Conservation (phyloP, 441 rosid genomes). For the Kokia cookei region DNA sequence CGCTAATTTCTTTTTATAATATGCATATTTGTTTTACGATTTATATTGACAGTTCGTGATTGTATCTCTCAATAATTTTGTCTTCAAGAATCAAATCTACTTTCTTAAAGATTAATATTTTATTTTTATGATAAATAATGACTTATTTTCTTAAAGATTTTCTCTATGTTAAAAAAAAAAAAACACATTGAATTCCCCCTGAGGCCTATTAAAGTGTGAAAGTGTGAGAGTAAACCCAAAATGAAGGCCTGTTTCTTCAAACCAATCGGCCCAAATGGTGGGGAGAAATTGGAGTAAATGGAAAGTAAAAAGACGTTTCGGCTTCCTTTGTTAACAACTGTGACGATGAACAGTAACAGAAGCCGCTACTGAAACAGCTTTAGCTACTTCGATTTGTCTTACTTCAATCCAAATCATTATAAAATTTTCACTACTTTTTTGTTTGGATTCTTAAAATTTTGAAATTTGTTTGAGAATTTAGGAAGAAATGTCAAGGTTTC, state of each 20-base stretch:
- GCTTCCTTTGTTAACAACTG: background rate
- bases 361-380: background rate
- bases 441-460: background rate
- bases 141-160: background rate
- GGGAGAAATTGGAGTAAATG: too few relatives aligned
- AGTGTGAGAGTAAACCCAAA: background rate
- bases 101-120: background rate
- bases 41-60: too few relatives aligned
- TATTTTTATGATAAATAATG: background rate
- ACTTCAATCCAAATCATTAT: background rate
- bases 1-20: too few relatives aligned
- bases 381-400: background rate
- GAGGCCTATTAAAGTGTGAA: background rate
- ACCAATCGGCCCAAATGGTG: background rate
- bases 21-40: too few relatives aligned
- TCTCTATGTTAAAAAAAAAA: background rate
- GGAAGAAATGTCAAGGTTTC: conserved; percentile 53
- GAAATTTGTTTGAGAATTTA: background rate
- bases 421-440: background rate
- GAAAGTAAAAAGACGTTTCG: background rate
- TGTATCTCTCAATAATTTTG: too few relatives aligned
- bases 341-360: background rate
- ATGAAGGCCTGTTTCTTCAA: background rate
- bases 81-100: too few relatives aligned
- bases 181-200: background rate